Conservation (phyloP, 2,329 filamentous ascomycete species). For the Diaporthe sp. region DNA sequence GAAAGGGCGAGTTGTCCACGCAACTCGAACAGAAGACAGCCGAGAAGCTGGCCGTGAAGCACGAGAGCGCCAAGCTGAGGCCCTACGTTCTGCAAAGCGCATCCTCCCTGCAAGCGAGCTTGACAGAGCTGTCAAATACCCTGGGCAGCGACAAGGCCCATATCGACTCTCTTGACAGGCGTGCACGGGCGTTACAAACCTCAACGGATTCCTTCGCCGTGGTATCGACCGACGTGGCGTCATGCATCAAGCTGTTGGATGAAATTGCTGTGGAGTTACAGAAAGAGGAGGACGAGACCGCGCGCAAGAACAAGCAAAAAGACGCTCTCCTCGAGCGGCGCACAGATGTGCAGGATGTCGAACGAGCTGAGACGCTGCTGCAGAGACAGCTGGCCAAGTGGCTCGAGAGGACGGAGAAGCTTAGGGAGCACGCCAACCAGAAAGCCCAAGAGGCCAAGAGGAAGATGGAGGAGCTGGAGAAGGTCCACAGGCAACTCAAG, state of each 20-base stretch:
- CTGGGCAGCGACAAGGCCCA: constrained; percentile 84
- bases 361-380: constrained; percentile 86
- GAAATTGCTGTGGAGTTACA: constrained; percentile 87
- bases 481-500: constrained; percentile 82
- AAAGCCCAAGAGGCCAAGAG: constrained; percentile 86
- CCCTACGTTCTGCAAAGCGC: constrained; percentile 95
- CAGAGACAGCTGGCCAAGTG: constrained; percentile 88
- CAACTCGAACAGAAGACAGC: constrained; percentile 80
- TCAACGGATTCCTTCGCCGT: constrained; percentile 90
- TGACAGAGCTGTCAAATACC: constrained; percentile 85
- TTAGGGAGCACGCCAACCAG: constrained; percentile 83
- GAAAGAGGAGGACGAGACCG: constrained; percentile 92
- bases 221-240: constrained; percentile 86
- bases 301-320: constrained; percentile 82
- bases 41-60: constrained; percentile 77
- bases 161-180: constrained; percentile 88
- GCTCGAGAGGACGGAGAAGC: constrained; percentile 86
- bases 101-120: constrained; percentile 81
- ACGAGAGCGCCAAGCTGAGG: constrained; percentile 89
- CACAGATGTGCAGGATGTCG: constrained; percentile 92
- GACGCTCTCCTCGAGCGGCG: constrained; percentile 90
- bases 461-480: constrained; percentile 90
- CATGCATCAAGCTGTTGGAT: constrained; percentile 89
- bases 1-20: constrained; percentile 82
- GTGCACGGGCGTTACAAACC: constrained; percentile 91